These are phyloP conservation scores for Penicillium sp. DNA, from an alignment of 2,329 filamentous ascomycete genomes.

Conservation along the genomic window DNA sequence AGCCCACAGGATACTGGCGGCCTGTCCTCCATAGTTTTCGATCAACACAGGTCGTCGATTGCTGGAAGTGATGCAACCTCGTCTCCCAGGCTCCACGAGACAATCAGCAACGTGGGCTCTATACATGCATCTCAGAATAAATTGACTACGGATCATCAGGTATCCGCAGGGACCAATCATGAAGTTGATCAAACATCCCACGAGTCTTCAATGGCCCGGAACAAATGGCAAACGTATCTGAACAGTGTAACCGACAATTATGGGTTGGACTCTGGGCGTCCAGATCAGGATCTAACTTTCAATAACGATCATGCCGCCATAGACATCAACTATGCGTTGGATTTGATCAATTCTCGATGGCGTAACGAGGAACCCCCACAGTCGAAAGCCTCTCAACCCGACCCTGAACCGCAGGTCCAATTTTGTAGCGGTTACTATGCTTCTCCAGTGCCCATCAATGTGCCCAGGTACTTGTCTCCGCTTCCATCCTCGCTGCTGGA, in stretches of 20 bases:
- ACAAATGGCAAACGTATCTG: slow-evolving; percentile 33
- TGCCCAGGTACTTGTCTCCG: slow-evolving; percentile 56
- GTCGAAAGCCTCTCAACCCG: not conserved
- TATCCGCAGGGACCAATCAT: not conserved
- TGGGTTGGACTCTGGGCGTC: slow-evolving; percentile 68
- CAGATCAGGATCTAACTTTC: slow-evolving; percentile 65
- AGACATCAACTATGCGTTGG: slow-evolving; percentile 45
- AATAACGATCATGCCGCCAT: slow-evolving; percentile 71
- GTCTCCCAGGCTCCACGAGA: slow-evolving; percentile 3
- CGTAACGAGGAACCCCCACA: slow-evolving; percentile 8
- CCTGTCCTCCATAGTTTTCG: slow-evolving; percentile 10
- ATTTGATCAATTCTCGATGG: slow-evolving; percentile 23
- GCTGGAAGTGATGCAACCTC: not conserved
- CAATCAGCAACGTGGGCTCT: not conserved
- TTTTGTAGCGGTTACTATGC: slow-evolving; percentile 67
- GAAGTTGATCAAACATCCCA: slow-evolving; percentile 6
- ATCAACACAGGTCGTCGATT: slow-evolving; percentile 5
- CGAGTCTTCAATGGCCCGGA: slow-evolving; percentile 21
- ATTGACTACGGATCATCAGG: slow-evolving; percentile 3
- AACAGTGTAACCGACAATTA: slow-evolving; percentile 49
- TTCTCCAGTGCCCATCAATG: slow-evolving; percentile 63
- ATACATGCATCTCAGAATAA: slow-evolving; percentile 1
- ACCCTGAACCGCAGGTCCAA: slow-evolving; percentile 26
- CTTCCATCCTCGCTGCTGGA: slow-evolving; percentile 58
- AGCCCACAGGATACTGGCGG: not conserved